These are phyloP conservation scores for Rhododendron griersonianum DNA, from an alignment of 148 eudicot genomes.

Conservation along the genomic window DNA sequence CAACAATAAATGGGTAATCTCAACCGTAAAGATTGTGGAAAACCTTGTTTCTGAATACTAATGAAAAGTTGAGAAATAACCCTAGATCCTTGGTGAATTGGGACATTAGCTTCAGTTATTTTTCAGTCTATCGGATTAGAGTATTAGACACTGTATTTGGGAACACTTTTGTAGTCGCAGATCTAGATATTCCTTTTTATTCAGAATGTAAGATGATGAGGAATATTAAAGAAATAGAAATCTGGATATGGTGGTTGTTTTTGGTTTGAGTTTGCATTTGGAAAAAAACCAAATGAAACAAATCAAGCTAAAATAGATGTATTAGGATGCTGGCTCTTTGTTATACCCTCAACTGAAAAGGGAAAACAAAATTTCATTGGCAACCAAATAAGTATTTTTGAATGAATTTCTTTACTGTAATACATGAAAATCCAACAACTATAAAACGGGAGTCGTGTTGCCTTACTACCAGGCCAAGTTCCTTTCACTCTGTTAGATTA, in stretches of 20 bases:
- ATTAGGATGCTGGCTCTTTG: neutral
- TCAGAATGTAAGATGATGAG: neutral
- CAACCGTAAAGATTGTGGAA: neutral
- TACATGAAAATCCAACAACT: neutral
- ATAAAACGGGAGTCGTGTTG: neutral
- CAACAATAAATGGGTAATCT: neutral
- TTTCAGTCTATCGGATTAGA: neutral
- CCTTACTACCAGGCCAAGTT: neutral
- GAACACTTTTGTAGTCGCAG: neutral
- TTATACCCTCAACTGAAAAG: neutral
- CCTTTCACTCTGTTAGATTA: neutral
- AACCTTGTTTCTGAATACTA: neutral
- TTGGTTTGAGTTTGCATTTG: neutral
- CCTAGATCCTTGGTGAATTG: neutral
- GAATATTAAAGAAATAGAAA: neutral
- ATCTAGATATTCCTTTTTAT: neutral
- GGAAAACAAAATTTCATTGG: neutral
- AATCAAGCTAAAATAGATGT: neutral
- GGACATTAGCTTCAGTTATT: neutral
- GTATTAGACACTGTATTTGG: neutral
- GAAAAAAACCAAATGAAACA: neutral
- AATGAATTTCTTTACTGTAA: neutral
- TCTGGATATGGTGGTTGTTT: neutral
- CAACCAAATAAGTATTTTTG: neutral
- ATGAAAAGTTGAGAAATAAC: neutral